phyloP scores from a whole-genome alignment of 208 protist species.

The Borovskyia barvae region DNA sequence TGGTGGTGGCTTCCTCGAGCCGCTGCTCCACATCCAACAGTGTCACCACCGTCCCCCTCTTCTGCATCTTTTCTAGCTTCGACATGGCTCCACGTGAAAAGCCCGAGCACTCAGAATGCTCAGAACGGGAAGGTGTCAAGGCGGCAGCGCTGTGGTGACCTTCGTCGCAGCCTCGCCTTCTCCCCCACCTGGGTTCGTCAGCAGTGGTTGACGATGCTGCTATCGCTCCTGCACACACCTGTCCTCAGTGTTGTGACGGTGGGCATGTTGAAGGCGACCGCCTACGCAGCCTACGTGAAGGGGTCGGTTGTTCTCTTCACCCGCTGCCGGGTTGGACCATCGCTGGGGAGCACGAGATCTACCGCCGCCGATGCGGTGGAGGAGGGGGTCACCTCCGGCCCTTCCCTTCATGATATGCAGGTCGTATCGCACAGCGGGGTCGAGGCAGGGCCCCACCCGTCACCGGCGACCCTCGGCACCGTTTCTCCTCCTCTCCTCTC shows the following conservation, averaged over 20 bases:
- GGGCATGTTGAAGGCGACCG: conserved; percentile 20
- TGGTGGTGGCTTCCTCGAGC: no score
- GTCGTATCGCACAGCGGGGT: background rate
- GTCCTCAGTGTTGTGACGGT: conserved; percentile 16
- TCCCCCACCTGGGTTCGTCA: conserved; percentile 8
- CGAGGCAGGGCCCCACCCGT: background rate
- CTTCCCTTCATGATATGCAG: background rate
- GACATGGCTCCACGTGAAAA: background rate
- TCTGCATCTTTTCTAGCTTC: background rate
- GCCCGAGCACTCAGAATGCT: background rate
- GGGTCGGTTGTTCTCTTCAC: conserved; percentile 52
- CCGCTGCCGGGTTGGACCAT: conserved; percentile 31
- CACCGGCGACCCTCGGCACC: background rate
- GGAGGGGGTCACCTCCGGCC: no score
- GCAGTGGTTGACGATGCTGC: conserved; percentile 11
- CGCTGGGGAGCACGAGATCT: no score
- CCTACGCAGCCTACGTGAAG: conserved; percentile 52
- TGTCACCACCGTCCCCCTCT: background rate
- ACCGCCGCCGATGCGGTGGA: background rate
- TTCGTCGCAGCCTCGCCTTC: background rate
- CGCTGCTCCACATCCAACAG: no score
- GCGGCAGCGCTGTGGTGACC: no score
- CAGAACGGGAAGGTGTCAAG: no score
- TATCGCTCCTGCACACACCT: conserved; percentile 22
- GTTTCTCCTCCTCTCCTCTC: no score